Conservation (phyloP, 345 rosid genomes). For the Mangifera indica region DNA sequence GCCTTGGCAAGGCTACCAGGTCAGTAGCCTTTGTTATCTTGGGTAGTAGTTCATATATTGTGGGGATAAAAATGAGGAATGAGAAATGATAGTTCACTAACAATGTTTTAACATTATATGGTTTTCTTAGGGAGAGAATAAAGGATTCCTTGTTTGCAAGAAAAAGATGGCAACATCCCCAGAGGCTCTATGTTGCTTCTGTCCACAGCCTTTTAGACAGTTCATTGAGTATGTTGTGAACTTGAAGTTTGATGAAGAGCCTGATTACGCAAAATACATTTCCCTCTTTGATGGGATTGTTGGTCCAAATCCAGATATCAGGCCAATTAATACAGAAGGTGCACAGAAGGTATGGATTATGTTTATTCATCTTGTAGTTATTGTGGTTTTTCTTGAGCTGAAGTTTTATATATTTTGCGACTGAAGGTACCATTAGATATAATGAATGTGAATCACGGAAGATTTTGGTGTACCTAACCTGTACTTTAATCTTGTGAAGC, state of each 20-base stretch:
- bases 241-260: constrained; percentile 67
- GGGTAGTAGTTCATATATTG: neutral
- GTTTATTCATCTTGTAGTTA: constrained; percentile 3
- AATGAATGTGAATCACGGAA: no score
- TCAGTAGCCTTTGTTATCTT: constrained; percentile 23
- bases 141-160: constrained; percentile 70
- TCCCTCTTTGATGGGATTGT: constrained; percentile 60
- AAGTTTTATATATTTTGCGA: neutral
- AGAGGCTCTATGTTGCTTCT: constrained; percentile 56
- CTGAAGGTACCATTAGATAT: neutral
- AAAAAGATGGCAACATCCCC: constrained; percentile 76
- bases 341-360: constrained; percentile 55
- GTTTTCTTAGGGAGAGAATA: constrained; percentile 61
- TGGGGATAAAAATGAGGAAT: neutral
- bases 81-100: neutral
- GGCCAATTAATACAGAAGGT: constrained; percentile 68
- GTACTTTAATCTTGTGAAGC: constrained; percentile 37
- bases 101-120: neutral
- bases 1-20: constrained; percentile 87
- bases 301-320: constrained; percentile 48
- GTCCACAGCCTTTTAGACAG: constrained; percentile 57
- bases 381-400: neutral
- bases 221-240: constrained; percentile 67
- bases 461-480: neutral
- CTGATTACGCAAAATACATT: constrained; percentile 62